phyloP scores from a whole-genome alignment of 2,329 filamentous ascomycete genomes.

The Venturia oleaginea region DNA sequence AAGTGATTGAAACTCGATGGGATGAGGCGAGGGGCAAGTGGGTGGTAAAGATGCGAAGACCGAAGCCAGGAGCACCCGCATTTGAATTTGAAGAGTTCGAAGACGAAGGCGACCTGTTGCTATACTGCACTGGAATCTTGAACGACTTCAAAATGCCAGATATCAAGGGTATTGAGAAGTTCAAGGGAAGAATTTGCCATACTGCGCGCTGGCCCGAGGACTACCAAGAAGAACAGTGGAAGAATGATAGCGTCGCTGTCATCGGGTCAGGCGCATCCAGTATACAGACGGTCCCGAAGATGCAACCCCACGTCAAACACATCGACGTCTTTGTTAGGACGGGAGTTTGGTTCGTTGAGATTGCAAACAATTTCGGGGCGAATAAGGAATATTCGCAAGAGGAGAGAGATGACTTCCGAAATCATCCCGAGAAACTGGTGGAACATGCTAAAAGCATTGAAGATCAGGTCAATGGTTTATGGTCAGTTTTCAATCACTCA shows the following conservation, averaged over 20 bases:
- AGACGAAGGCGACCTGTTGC: constrained; percentile 31
- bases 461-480: constrained; percentile 41
- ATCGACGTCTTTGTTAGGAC: constrained; percentile 35
- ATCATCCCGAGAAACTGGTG: constrained; percentile 35
- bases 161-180: constrained; percentile 32
- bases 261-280: constrained; percentile 33
- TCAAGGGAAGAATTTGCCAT: constrained; percentile 36
- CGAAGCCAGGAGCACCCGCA: constrained; percentile 23
- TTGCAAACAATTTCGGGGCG: constrained; percentile 37
- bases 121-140: constrained; percentile 37
- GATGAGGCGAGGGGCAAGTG: constrained; percentile 40
- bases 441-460: constrained; percentile 41
- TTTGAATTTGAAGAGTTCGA: constrained; percentile 33
- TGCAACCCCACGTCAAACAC: constrained; percentile 30
- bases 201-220: constrained; percentile 35
- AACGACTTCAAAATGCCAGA: constrained; percentile 38
- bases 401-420: constrained; percentile 29
- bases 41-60: constrained; percentile 40
- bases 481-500: constrained; percentile 22
- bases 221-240: constrained; percentile 30
- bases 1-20: constrained; percentile 40
- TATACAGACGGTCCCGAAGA: constrained; percentile 35
- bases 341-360: constrained; percentile 39
- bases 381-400: constrained; percentile 23
- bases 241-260: constrained; percentile 39